Conservation (phyloP, 2,329 filamentous ascomycete species). For the Diaporthe velutina region DNA sequence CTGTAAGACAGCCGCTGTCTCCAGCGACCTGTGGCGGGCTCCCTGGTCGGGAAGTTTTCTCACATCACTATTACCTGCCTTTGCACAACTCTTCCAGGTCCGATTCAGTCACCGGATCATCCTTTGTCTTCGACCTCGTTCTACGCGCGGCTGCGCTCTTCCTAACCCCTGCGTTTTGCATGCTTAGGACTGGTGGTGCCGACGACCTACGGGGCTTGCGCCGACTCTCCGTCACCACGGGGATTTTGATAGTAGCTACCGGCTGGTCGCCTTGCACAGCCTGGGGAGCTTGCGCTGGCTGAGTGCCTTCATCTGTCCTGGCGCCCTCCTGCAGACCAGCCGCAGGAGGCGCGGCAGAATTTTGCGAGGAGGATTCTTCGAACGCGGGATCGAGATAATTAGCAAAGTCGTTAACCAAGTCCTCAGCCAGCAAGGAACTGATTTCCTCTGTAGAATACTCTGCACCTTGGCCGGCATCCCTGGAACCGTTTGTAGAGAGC, state of each 20-base stretch:
- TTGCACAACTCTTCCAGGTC: neutral
- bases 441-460: neutral
- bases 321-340: neutral
- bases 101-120: neutral
- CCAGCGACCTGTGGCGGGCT: neutral
- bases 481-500: too few species aligned
- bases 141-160: neutral
- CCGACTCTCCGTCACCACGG: neutral
- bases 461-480: too few species aligned
- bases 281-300: neutral
- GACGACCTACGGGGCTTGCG: neutral
- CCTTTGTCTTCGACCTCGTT: neutral
- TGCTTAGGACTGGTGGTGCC: neutral
- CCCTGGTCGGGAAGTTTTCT: neutral
- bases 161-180: neutral
- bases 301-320: neutral
- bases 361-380: neutral
- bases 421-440: neutral
- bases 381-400: too few species aligned
- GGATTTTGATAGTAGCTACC: neutral
- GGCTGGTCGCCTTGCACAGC: neutral
- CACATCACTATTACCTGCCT: neutral
- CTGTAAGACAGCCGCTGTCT: neutral
- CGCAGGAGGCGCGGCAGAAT: neutral
- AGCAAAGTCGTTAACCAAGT: neutral